A percentile compares a stretch with the other conserved stretches of the same genome.
phyloP scores from a whole-genome alignment of 306 rosid species.

The Adenanthera pavonina region DNA sequence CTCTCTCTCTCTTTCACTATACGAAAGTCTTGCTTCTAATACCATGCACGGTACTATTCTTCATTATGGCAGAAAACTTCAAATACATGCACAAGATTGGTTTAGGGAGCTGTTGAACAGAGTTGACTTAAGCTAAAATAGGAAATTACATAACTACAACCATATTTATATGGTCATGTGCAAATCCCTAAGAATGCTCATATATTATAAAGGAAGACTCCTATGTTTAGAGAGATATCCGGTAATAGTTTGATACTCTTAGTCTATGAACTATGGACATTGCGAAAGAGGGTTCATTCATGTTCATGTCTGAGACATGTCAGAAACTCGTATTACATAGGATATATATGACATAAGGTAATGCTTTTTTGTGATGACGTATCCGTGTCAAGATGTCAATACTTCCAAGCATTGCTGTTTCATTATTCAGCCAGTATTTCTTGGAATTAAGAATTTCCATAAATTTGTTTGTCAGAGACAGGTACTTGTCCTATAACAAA shows the following conservation, averaged over 20 bases:
- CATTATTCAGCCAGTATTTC: slow-evolving; percentile 13
- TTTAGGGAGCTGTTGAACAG: background rate
- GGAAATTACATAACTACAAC: background rate
- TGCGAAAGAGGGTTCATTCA: background rate
- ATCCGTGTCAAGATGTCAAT: background rate
- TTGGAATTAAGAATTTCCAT: slow-evolving; percentile 12
- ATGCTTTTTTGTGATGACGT: background rate
- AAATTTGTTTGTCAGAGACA: slow-evolving; percentile 47
- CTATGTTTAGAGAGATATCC: background rate
- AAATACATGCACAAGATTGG: background rate
- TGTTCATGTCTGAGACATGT: background rate
- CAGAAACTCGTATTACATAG: background rate
- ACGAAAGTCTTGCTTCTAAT: background rate
- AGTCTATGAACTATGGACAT: background rate
- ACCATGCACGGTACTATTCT: background rate
- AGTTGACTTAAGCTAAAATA: background rate
- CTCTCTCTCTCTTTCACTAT: background rate
- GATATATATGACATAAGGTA: background rate
- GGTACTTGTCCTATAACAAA: slow-evolving; percentile 93
- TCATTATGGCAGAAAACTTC: background rate
- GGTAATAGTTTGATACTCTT: background rate
- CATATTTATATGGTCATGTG: background rate
- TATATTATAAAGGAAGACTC: background rate
- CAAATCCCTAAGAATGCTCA: background rate
- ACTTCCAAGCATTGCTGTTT: background rate